phyloP scores from a whole-genome alignment of 2,329 filamentous ascomycete genomes.

The Helminthosporium solani region DNA sequence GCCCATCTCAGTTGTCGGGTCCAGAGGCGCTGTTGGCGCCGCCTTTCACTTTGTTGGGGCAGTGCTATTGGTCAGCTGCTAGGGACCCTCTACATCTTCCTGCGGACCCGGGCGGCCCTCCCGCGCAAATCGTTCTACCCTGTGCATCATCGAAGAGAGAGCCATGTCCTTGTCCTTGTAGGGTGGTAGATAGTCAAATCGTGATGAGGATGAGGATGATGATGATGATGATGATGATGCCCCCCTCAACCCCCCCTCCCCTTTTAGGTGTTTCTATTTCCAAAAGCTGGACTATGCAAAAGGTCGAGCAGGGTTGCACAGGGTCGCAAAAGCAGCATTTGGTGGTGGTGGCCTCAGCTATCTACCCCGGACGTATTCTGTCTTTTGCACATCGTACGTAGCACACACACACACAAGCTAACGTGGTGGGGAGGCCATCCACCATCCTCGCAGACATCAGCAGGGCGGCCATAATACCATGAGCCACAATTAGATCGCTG shows the following conservation, averaged over 20 bases:
- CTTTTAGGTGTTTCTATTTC: constrained; percentile 5
- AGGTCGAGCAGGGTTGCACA: constrained; percentile 11
- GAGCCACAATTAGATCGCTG: constrained; percentile 38
- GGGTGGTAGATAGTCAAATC: constrained; percentile 7
- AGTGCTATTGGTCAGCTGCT: constrained; percentile 5
- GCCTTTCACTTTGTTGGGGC: constrained; percentile 12
- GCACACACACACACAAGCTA: too few species aligned
- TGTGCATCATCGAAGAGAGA: constrained; percentile 10
- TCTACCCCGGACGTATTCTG: too few species aligned
- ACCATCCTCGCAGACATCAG: constrained; percentile 12
- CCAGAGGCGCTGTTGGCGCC: constrained; percentile 12
- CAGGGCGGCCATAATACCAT: constrained; percentile 29
- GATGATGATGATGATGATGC: too few species aligned
- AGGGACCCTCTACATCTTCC: constrained; percentile 15
- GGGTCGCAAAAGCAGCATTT: constrained; percentile 3
- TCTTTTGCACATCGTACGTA: too few species aligned
- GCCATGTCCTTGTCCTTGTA: constrained; percentile 22
- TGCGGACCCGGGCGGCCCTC: constrained; percentile 17
- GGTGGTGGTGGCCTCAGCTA: too few species aligned
- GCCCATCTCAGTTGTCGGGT: constrained; percentile 9
- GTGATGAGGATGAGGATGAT: too few species aligned
- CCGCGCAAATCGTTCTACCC: constrained; percentile 26
- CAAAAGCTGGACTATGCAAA: background rate
- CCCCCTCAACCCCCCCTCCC: too few species aligned
- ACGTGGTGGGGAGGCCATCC: too few species aligned